Base-by-base conservation (phyloP, 441 rosid species). In the Daphne laureola region DNA sequence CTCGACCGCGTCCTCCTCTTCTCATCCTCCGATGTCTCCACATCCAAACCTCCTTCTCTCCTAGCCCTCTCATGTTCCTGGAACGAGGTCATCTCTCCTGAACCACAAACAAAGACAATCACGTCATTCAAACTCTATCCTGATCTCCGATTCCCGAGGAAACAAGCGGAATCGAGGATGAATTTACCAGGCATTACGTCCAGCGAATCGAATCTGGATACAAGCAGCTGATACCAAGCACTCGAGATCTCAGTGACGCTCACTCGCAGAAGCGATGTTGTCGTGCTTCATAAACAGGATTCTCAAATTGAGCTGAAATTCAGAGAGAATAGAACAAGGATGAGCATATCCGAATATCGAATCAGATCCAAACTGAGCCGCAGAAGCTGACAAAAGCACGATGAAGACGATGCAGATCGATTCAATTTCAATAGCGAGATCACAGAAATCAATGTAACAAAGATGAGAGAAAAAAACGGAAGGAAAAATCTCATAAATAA, bases 1-100 rank as follows among this genome's bases (percentile, higher is more conserved):
- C 82, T 78, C 45, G 71, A 72, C 59, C 75, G 77, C 6, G 52
- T 31, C 57, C 84, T 72, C 58, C 83, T 73, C 63, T 68, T 82
- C 58, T 86, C 98, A 41, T 83, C 96, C 18, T 82, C 93, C 1
- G 79, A 82, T 2, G 62, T 72, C 67, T 82, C 92, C 53, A 81
- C 47, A 60, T 86, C 83, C 49, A 66, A 55, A 46, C 70, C 61
- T 14, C 17, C 23, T 40, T 49, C 62, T 12, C 14, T 58, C 63
- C 66, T 79, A 3, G 59, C 68, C 61, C 52, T 70, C 51, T 78
- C 83, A 31, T 58, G 68, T 55, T 82, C 96, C 48, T 63, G 70
- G 63, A 62, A 51, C 50, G 49, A 66, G 65, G 67, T 49, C 18
- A 66, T 48, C 67, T 80, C 92, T 58, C 77, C 85, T 65, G 64